Percentiles rank a stretch among this genome's conserved stretches.
Conservation (phyloP, 345 rosid genomes). For the Syzygium jambos region DNA sequence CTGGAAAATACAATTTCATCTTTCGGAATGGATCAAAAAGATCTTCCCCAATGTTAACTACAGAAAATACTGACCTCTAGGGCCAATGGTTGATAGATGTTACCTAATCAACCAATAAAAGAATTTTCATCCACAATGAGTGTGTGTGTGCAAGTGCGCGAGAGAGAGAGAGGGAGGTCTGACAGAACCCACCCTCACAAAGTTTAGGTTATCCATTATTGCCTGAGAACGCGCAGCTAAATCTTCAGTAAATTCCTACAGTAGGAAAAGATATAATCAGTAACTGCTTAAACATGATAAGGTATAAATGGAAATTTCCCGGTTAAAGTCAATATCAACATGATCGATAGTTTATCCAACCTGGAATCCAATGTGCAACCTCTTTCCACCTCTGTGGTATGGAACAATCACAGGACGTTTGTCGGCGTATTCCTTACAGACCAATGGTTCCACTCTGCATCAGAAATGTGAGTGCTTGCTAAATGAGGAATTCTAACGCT, state of each 20-base stretch:
- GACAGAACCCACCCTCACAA: slow-evolving; percentile 41
- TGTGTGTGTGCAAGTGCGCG: fast-evolving
- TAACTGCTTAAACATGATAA: neutral
- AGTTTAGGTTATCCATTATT: slow-evolving; percentile 42
- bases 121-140: neutral
- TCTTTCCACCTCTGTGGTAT: slow-evolving; percentile 93
- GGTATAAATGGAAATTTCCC: neutral
- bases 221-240: slow-evolving; percentile 70
- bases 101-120: neutral
- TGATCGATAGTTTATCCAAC: slow-evolving; percentile 16
- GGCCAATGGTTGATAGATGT: neutral
- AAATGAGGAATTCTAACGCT: neutral
- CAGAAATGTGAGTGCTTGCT: neutral
- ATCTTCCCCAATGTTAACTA: neutral
- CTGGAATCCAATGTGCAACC: slow-evolving; percentile 93
- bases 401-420: slow-evolving; percentile 85
- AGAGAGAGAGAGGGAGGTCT: neutral
- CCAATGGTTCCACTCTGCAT: slow-evolving; percentile 85
- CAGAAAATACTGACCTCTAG: neutral
- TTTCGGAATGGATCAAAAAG: neutral
- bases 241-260: slow-evolving; percentile 78
- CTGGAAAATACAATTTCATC: neutral
- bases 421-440: slow-evolving; percentile 62
- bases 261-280: neutral
- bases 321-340: neutral